phyloP scores from a whole-genome alignment of 2,329 filamentous ascomycete genomes.

The Pseudophaeomoniella oleicola region DNA sequence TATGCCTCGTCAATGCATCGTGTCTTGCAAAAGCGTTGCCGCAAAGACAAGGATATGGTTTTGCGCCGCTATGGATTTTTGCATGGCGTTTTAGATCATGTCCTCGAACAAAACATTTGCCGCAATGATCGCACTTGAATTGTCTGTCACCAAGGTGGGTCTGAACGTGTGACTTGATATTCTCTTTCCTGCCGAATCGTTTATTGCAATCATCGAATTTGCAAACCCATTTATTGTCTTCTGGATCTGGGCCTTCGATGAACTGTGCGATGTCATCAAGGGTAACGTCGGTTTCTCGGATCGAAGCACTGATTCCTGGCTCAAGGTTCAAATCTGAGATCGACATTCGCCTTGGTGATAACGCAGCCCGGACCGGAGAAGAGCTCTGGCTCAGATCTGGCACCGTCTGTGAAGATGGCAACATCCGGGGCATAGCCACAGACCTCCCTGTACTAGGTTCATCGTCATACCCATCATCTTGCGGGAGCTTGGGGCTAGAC shows the following conservation, averaged over 20 bases:
- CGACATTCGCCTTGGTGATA: conserved; percentile 27
- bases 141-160: conserved; percentile 94
- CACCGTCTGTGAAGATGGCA: conserved; percentile 9
- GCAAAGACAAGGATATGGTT: conserved; percentile 88
- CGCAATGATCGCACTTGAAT: conserved; percentile 83
- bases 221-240: conserved; percentile 69
- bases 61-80: conserved; percentile 93
- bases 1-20: conserved; percentile 84
- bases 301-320: conserved; percentile 44
- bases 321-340: conserved; percentile 36
- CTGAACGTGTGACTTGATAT: conserved; percentile 96
- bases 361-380: conserved; percentile 19
- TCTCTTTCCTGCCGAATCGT: conserved; percentile 91
- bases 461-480: conserved; percentile 9
- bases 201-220: conserved; percentile 68
- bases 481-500: conserved; percentile 38
- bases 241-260: conserved; percentile 56
- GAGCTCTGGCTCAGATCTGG: conserved; percentile 6
- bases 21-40: conserved; percentile 90
- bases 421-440: conserved; percentile 23
- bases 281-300: conserved; percentile 69
- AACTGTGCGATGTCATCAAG: conserved; percentile 67
- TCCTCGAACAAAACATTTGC: conserved; percentile 91
- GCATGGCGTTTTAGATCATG: conserved; percentile 95
- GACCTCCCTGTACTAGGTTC: neutral